Evolutionary conservation across 306 rosid species (phyloP).

Genomic region (Rosa lucieae): DNA sequence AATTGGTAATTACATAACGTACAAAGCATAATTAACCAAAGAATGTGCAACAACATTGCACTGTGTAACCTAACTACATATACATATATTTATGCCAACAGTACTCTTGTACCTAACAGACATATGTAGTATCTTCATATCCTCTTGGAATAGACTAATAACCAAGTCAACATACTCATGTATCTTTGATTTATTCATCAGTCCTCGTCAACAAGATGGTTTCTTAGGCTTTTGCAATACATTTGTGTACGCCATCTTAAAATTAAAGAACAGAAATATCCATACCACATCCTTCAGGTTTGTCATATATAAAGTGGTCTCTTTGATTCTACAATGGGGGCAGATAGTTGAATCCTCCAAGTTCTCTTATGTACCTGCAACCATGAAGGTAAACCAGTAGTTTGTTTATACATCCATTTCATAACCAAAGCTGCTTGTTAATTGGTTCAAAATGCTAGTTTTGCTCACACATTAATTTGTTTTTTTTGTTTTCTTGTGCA

Average conservation of each 20-base stretch:
- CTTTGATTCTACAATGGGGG: slow-evolving; percentile 1
- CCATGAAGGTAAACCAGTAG: slow-evolving; percentile 11
- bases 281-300: neutral
- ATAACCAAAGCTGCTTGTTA: neutral
- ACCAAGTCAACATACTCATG: neutral
- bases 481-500: neutral
- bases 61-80: no score
- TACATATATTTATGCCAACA: no score
- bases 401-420: neutral
- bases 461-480: neutral
- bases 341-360: neutral
- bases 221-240: neutral
- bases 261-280: neutral
- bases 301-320: neutral
- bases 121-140: neutral
- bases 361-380: neutral
- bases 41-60: no score
- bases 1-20: no score
- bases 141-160: neutral
- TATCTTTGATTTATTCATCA: neutral
- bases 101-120: neutral
- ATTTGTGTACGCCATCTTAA: neutral
- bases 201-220: neutral
- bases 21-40: no score
- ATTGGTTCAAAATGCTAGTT: neutral